Evolutionary conservation across 805 yeast genomes (phyloP).

Genomic region (Kodamaea kaohsiungensis): DNA sequence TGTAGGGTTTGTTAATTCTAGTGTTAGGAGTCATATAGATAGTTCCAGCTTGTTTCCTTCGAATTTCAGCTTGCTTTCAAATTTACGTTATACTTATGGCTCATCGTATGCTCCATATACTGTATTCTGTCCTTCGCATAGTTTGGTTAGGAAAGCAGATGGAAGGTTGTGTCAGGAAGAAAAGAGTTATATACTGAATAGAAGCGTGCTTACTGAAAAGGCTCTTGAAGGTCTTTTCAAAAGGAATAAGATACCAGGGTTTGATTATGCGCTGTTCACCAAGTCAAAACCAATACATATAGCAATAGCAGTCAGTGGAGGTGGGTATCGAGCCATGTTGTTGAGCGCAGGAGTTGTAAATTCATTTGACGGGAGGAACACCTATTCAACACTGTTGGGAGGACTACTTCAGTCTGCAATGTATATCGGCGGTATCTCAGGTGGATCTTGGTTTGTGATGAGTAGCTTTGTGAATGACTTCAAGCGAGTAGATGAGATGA

Average conservation of each 20-base stretch:
- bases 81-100: not conserved
- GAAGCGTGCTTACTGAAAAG: slow-evolving; percentile 29
- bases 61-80: not conserved
- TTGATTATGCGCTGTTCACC: slow-evolving; percentile 27
- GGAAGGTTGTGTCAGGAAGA: slow-evolving; percentile 21
- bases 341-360: slow-evolving; percentile 56
- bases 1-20: not conserved
- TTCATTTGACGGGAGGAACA: slow-evolving; percentile 51
- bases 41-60: not conserved
- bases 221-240: slow-evolving; percentile 30
- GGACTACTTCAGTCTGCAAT: slow-evolving; percentile 56
- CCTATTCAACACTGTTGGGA: slow-evolving; percentile 36
- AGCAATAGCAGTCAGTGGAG: slow-evolving; percentile 50
- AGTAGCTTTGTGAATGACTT: slow-evolving; percentile 36
- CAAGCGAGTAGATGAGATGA: slow-evolving; percentile 25
- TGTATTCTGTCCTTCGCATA: slow-evolving; percentile 23
- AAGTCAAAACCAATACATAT: slow-evolving; percentile 23
- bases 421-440: slow-evolving; percentile 67
- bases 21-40: not conserved
- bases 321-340: slow-evolving; percentile 61
- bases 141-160: slow-evolving; percentile 20
- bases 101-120: slow-evolving; percentile 28
- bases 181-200: slow-evolving; percentile 26
- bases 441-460: slow-evolving; percentile 73
- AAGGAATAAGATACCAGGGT: slow-evolving; percentile 32